A percentile compares a stretch with the other conserved stretches of the same genome.
Conservation (phyloP, 805 yeast species). For the Saccharomycopsis malanga region DNA sequence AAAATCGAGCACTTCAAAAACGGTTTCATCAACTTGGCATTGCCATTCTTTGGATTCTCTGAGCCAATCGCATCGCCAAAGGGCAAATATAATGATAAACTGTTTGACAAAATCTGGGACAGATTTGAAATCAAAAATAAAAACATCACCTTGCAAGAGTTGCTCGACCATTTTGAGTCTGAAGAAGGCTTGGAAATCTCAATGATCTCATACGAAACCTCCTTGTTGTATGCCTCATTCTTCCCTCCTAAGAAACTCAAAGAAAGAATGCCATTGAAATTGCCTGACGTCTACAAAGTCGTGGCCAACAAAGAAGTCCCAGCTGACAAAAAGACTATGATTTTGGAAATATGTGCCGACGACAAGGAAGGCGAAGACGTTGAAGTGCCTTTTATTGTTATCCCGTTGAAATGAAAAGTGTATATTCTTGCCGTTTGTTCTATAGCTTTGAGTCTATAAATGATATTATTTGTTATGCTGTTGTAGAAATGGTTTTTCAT, state of each 20-base stretch:
- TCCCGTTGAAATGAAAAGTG: constrained; percentile 33
- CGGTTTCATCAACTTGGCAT: constrained; percentile 85
- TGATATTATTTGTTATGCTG: too few relatives aligned
- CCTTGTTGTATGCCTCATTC: constrained; percentile 86
- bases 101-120: constrained; percentile 90
- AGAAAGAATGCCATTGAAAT: constrained; percentile 60
- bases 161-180: constrained; percentile 67
- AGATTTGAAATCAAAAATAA: constrained; percentile 72
- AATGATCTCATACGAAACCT: constrained; percentile 88
- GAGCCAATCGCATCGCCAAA: constrained; percentile 88
- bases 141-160: constrained; percentile 65
- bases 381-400: constrained; percentile 82
- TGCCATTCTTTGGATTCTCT: constrained; percentile 94
- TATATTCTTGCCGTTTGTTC: not conserved
- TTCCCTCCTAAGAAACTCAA: constrained; percentile 85
- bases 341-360: constrained; percentile 88
- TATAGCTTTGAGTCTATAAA: too few relatives aligned
- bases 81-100: constrained; percentile 70
- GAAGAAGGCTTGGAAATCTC: constrained; percentile 82
- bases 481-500: too few relatives aligned
- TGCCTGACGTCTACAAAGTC: constrained; percentile 72
- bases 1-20: constrained; percentile 84
- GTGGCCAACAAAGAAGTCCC: constrained; percentile 82
- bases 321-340: constrained; percentile 63
- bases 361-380: constrained; percentile 92